Percentiles rank a stretch among this genome's conserved stretches.
These are phyloP conservation scores for Eimeria sp. DNA, from an alignment of 169 alveolate species.

Conservation along the genomic window DNA sequence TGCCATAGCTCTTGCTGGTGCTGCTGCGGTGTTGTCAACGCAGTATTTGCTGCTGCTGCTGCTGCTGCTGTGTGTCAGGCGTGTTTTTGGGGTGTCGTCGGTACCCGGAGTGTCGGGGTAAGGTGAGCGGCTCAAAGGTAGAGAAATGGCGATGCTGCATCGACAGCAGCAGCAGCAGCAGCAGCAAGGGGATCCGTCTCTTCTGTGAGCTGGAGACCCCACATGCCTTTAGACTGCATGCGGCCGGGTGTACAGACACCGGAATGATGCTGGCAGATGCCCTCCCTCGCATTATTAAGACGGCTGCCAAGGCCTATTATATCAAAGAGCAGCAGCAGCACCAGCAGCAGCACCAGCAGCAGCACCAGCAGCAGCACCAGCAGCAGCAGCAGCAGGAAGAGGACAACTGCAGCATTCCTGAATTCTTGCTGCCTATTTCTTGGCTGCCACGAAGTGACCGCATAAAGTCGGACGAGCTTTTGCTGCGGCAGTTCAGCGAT, in stretches of 20 bases:
- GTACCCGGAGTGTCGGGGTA: slow-evolving; percentile 74
- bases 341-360: slow-evolving; percentile 49
- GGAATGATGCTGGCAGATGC: slow-evolving; percentile 72
- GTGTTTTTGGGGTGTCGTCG: slow-evolving; percentile 68
- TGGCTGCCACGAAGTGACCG: slow-evolving; percentile 80
- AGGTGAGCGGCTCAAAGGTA: slow-evolving; percentile 61
- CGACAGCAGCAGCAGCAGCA: not conserved
- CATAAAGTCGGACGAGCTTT: not conserved
- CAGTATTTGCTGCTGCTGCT: slow-evolving; percentile 1
- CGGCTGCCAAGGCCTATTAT: slow-evolving; percentile 63
- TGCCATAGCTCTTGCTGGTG: not conserved
- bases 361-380: slow-evolving; percentile 40
- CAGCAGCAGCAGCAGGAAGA: slow-evolving; percentile 40
- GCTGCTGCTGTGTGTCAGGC: slow-evolving; percentile 60
- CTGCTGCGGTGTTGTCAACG: not conserved
- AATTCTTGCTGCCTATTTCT: slow-evolving; percentile 58
- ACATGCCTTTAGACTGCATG: slow-evolving; percentile 69
- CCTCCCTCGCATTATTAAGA: slow-evolving; percentile 32
- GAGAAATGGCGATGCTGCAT: slow-evolving; percentile 77
- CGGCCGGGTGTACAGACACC: slow-evolving; percentile 68
- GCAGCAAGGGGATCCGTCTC: slow-evolving; percentile 12
- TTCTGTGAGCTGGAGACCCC: slow-evolving; percentile 72
- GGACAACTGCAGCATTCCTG: slow-evolving; percentile 27
- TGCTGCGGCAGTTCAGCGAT: slow-evolving; percentile 35
- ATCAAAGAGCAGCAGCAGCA: slow-evolving; percentile 29